These are phyloP conservation scores for Umbilicus rupestris DNA, from an alignment of 164 flowering plant genomes.

Conservation along the genomic window DNA sequence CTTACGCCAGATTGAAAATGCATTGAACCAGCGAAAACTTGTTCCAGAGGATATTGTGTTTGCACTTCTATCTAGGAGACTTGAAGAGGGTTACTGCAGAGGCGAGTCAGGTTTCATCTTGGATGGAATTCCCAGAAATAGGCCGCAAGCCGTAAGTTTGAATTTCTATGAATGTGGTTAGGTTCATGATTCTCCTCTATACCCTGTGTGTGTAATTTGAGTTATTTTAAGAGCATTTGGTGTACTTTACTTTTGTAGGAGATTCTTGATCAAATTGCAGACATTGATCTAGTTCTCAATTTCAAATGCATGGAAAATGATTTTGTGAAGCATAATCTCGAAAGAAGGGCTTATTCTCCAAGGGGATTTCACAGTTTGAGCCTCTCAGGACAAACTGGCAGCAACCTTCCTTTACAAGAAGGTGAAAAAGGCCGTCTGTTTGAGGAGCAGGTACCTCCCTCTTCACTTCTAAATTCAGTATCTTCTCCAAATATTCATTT, in stretches of 20 bases:
- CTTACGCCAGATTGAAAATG: conserved; percentile 55
- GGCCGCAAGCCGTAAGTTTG: conserved; percentile 70
- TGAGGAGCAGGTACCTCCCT: conserved; percentile 3
- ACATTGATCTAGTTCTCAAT: conserved; percentile 39
- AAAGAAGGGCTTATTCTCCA: conserved; percentile 10
- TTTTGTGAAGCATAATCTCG: conserved; percentile 11
- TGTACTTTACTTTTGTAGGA: conserved; percentile 22
- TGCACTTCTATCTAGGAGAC: conserved; percentile 70
- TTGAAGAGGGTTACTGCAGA: conserved; percentile 68
- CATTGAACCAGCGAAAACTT: conserved; percentile 69
- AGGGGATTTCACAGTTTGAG: conserved; percentile 12
- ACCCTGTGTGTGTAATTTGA: not conserved
- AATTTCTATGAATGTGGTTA: not conserved
- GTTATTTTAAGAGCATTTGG: not conserved
- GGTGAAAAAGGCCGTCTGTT: conserved; percentile 23
- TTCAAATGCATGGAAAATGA: conserved; percentile 24
- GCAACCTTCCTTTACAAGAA: not conserved
- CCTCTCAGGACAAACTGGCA: conserved; percentile 6
- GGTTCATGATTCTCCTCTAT: not conserved
- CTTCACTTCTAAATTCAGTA: not conserved
- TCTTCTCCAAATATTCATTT: not conserved
- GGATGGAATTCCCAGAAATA: conserved; percentile 82
- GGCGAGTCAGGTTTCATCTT: conserved; percentile 93
- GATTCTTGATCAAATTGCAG: conserved; percentile 38
- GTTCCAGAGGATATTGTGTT: conserved; percentile 80